These are phyloP conservation scores for Hypoxylon intermedium DNA, from an alignment of 495 filamentous ascomycete species.

Conservation along the genomic window DNA sequence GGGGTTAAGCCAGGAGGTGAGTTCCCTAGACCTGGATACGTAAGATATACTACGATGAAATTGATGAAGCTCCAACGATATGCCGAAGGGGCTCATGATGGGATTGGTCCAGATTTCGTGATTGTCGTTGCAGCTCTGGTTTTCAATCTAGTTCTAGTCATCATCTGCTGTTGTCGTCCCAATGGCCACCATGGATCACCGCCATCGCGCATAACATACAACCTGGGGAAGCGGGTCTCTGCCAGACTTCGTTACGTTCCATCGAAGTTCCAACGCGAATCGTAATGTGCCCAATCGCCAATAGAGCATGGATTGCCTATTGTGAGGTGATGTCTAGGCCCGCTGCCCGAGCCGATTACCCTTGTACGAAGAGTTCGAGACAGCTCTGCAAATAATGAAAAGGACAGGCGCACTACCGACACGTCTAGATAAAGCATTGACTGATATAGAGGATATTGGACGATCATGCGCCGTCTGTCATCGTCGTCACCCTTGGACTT, in stretches of 20 bases:
- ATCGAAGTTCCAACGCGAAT: neutral
- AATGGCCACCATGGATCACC: conserved; percentile 8
- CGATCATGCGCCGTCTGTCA: neutral
- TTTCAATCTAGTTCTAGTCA: neutral
- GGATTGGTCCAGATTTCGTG: neutral
- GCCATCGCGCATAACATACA: conserved; percentile 11
- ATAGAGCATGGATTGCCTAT: neutral
- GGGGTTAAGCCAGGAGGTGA: neutral
- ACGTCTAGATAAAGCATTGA: neutral
- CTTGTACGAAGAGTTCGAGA: neutral
- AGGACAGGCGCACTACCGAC: neutral
- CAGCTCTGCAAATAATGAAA: neutral
- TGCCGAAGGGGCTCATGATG: conserved; percentile 1
- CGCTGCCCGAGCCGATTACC: neutral
- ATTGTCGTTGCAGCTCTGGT: conserved; percentile 4
- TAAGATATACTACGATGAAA: too few relatives aligned
- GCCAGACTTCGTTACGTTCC: neutral
- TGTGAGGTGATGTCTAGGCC: neutral
- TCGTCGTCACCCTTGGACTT: neutral
- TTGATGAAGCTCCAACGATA: conserved; percentile 12
- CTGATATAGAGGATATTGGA: neutral
- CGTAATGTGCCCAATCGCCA: neutral
- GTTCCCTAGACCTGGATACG: conserved; percentile 20
- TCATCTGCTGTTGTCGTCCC: neutral
- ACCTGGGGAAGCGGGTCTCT: conserved; percentile 15